Percentiles rank a stretch among this genome's conserved stretches.
phyloP scores from a whole-genome alignment of 768 basidiomycete genomes.

The Lentinula lateritia region DNA sequence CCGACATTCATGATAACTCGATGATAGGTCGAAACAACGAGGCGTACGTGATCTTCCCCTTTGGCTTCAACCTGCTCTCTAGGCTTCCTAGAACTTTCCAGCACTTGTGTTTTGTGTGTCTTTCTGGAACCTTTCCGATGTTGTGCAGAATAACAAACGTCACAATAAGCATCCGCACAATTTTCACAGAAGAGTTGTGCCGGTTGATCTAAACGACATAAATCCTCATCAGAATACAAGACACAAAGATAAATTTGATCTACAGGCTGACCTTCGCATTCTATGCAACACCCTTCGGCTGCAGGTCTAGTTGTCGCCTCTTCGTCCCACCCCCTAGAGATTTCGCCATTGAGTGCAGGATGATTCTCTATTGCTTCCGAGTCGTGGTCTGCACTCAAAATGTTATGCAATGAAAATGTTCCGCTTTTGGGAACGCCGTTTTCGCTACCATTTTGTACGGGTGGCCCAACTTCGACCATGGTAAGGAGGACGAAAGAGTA shows the following conservation, averaged over 20 bases:
- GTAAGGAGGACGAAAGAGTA: background rate
- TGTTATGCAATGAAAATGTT: constrained; percentile 61
- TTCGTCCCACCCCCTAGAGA: constrained; percentile 62
- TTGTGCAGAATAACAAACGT: constrained; percentile 82
- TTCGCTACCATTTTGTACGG: background rate
- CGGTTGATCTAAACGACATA: constrained; percentile 60
- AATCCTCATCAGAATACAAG: background rate
- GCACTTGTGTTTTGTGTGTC: constrained; percentile 47
- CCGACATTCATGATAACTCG: background rate
- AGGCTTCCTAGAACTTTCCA: constrained; percentile 17
- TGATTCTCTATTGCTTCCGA: constrained; percentile 52
- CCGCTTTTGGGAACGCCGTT: background rate
- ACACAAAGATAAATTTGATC: background rate
- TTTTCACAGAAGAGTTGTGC: constrained; percentile 68
- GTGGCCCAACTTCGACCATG: background rate
- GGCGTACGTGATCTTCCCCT: constrained; percentile 26
- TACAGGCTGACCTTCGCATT: constrained; percentile 69
- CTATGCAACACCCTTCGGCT: constrained; percentile 68
- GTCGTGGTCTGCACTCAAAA: constrained; percentile 53
- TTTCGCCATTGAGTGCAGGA: constrained; percentile 24
- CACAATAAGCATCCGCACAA: constrained; percentile 71
- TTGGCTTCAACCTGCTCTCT: background rate
- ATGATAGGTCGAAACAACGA: background rate
- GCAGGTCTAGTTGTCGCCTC: constrained; percentile 41
- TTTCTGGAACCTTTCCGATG: constrained; percentile 80